A percentile compares a stretch with the other conserved stretches of the same genome.
These are phyloP conservation scores for Mycena metata DNA, from an alignment of 768 basidiomycete species.

Conservation along the genomic window DNA sequence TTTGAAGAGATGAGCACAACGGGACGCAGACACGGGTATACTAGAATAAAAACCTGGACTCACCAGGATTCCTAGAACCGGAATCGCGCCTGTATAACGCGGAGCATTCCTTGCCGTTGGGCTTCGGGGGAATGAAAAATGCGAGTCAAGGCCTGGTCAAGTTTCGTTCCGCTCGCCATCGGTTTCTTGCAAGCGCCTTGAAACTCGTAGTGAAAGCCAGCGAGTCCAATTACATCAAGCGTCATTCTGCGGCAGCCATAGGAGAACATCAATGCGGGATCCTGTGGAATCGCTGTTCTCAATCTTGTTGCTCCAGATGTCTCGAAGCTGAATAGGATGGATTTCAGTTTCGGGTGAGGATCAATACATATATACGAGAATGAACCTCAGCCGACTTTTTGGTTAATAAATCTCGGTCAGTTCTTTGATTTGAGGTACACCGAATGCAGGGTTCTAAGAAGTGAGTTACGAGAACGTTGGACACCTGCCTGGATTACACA, in stretches of 20 bases:
- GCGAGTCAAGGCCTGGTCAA: constrained; percentile 57
- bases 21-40: too few relatives aligned
- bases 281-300: constrained; percentile 49
- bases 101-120: constrained; percentile 36
- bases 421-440: constrained; percentile 68
- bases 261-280: constrained; percentile 67
- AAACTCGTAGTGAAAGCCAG: constrained; percentile 51
- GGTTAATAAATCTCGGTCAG: constrained; percentile 59
- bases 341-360: too few relatives aligned
- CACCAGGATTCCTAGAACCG: constrained; percentile 47
- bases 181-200: constrained; percentile 34
- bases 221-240: constrained; percentile 83
- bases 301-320: constrained; percentile 52
- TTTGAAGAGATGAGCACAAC: neutral
- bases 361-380: too few relatives aligned
- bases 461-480: neutral
- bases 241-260: constrained; percentile 78
- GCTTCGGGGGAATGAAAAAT: constrained; percentile 46
- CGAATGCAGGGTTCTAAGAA: constrained; percentile 75
- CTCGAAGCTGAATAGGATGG: constrained; percentile 56
- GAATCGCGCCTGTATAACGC: neutral
- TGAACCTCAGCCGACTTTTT: constrained; percentile 68
- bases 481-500: constrained; percentile 28
- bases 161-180: constrained; percentile 46
- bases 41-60: constrained; percentile 12